phyloP scores from a whole-genome alignment of 2,329 filamentous ascomycete genomes.

The Nemania diffusa region DNA sequence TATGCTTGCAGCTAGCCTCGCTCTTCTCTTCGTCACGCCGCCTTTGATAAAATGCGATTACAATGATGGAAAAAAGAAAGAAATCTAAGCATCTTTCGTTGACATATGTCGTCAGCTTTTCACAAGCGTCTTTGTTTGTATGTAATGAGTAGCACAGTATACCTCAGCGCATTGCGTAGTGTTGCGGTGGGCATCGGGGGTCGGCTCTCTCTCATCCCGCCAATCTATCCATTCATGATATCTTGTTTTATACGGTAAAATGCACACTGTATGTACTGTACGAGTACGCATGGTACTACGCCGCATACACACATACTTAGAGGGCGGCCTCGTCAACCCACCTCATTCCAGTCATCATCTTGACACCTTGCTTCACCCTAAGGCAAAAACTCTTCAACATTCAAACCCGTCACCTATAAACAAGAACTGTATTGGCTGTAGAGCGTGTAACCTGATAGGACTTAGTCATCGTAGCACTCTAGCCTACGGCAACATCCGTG shows the following conservation, averaged over 20 bases:
- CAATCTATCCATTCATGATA: background rate
- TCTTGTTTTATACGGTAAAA: background rate
- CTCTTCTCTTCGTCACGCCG: background rate
- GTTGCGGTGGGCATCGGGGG: constrained; percentile 2
- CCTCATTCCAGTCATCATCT: background rate
- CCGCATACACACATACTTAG: too few relatives aligned
- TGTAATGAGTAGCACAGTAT: background rate
- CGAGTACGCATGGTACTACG: too few relatives aligned
- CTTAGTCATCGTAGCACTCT: constrained; percentile 8
- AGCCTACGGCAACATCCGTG: background rate
- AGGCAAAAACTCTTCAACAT: background rate
- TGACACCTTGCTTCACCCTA: background rate
- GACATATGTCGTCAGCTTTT: background rate
- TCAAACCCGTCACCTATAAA: constrained; percentile 4
- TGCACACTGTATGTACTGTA: background rate
- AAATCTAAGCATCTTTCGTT: background rate
- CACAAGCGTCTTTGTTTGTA: background rate
- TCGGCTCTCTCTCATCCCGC: constrained; percentile 23
- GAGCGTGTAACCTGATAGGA: background rate
- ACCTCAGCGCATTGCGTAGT: background rate
- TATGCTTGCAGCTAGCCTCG: background rate
- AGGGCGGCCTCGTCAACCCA: too few relatives aligned
- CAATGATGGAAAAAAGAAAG: background rate
- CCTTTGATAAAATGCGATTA: background rate
- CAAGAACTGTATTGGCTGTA: constrained; percentile 3